Evolutionary conservation across 2,329 filamentous ascomycete genomes (phyloP).

Genomic region (Teratosphaeria nubilosa): DNA sequence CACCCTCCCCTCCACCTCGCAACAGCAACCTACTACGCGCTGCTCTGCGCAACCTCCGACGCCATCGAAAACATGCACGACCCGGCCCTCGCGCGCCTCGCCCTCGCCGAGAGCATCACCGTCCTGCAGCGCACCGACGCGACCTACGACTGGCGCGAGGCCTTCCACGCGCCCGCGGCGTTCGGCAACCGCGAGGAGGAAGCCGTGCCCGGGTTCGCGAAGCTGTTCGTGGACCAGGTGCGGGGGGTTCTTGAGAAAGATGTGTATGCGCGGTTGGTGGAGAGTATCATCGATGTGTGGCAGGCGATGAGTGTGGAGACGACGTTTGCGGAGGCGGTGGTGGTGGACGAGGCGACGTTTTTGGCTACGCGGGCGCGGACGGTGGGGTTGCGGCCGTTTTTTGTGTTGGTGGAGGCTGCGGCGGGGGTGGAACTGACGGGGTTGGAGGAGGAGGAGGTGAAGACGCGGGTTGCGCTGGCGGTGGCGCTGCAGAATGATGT

Average conservation of each 20-base stretch:
- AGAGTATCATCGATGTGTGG: background rate
- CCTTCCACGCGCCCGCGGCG: background rate
- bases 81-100: background rate
- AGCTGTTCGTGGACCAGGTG: conserved; percentile 1
- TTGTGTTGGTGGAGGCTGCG: background rate
- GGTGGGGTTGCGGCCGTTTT: conserved; percentile 1
- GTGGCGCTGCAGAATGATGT: background rate
- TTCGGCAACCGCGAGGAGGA: background rate
- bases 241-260: background rate
- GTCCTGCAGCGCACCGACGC: background rate
- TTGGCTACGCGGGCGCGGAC: background rate
- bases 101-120: conserved; percentile 1
- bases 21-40: background rate
- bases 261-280: background rate
- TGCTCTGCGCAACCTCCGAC: conserved; percentile 2
- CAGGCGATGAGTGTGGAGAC: background rate
- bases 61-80: background rate
- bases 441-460: background rate
- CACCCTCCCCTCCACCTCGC: background rate
- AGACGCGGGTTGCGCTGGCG: background rate
- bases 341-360: background rate
- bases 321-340: background rate
- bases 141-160: background rate
- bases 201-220: background rate
- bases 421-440: no score